Percentiles rank a stretch among this genome's conserved stretches.
phyloP scores from a whole-genome alignment of 2,329 filamentous ascomycete species.

The Phoma sp. region DNA sequence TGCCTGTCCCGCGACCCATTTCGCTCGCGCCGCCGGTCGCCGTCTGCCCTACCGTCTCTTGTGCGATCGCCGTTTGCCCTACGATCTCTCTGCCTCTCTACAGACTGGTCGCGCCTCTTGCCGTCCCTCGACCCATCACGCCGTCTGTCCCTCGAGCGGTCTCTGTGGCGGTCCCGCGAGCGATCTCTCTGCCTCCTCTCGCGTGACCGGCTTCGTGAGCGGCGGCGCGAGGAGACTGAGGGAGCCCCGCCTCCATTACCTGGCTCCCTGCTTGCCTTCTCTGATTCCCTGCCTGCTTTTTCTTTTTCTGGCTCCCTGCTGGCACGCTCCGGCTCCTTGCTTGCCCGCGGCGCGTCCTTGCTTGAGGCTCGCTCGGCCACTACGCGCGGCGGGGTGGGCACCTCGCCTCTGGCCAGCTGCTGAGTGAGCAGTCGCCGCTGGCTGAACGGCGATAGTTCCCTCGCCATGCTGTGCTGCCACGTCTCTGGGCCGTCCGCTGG shows the following conservation, averaged over 20 bases:
- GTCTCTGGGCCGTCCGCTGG: neutral
- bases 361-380: constrained; percentile 17
- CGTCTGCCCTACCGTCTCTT: neutral
- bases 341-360: constrained; percentile 18
- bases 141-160: constrained; percentile 26
- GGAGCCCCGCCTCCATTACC: constrained; percentile 8
- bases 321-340: constrained; percentile 13
- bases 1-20: constrained; percentile 26
- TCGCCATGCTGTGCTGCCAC: constrained; percentile 24
- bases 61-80: constrained; percentile 23
- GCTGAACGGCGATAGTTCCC: constrained; percentile 43
- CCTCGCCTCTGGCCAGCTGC: constrained; percentile 27
- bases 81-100: constrained; percentile 24
- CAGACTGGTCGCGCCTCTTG: constrained; percentile 13
- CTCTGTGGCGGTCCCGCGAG: constrained; percentile 20
- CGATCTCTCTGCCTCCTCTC: constrained; percentile 14
- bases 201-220: constrained; percentile 24
- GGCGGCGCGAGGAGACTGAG: constrained; percentile 15
- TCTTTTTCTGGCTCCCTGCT: constrained; percentile 10
- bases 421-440: constrained; percentile 38
- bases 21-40: no score
- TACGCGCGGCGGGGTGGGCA: constrained; percentile 23
- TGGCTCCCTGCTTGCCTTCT: constrained; percentile 19
- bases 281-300: constrained; percentile 14
- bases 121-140: constrained; percentile 27